Conservation (phyloP, 129 eudicot species). For the Saposhnikovia divaricata region DNA sequence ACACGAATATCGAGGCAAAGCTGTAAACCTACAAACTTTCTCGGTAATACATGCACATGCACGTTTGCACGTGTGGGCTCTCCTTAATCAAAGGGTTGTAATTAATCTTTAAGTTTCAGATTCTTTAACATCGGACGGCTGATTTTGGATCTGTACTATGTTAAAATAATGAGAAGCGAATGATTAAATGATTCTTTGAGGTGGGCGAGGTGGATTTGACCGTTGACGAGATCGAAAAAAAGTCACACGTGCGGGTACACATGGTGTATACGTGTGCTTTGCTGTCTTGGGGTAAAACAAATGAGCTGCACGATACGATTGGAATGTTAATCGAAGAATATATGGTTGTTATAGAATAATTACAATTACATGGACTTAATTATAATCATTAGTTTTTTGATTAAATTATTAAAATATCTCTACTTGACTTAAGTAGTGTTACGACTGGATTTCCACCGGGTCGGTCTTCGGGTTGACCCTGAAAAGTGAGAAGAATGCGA, state of each 20-base stretch:
- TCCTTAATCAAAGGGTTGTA: constrained; percentile 8
- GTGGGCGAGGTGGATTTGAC: constrained; percentile 1
- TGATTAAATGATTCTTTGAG: constrained; percentile 7
- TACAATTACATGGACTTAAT: background rate
- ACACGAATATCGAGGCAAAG: constrained; percentile 11
- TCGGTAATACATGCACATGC: constrained; percentile 12
- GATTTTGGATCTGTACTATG: background rate
- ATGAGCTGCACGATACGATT: constrained; percentile 7
- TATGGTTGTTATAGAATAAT: background rate
- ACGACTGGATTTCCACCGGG: too few relatives aligned
- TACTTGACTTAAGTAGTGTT: background rate
- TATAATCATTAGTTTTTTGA: background rate
- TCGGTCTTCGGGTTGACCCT: too few relatives aligned
- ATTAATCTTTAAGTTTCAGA: background rate
- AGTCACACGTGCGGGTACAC: constrained; percentile 8
- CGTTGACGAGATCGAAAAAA: constrained; percentile 9
- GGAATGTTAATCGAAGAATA: constrained; percentile 1
- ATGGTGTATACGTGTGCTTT: constrained; percentile 11
- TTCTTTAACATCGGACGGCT: background rate
- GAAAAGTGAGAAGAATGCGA: too few relatives aligned
- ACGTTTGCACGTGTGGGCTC: constrained; percentile 7
- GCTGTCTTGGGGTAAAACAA: background rate
- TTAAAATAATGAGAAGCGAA: constrained; percentile 5
- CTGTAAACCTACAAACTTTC: constrained; percentile 8
- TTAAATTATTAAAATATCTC: background rate